Evolutionary conservation across 2,329 filamentous ascomycete species (phyloP), one percentile per base, ranked within the genome.

Genomic region (Escovopsis sp.): DNA sequence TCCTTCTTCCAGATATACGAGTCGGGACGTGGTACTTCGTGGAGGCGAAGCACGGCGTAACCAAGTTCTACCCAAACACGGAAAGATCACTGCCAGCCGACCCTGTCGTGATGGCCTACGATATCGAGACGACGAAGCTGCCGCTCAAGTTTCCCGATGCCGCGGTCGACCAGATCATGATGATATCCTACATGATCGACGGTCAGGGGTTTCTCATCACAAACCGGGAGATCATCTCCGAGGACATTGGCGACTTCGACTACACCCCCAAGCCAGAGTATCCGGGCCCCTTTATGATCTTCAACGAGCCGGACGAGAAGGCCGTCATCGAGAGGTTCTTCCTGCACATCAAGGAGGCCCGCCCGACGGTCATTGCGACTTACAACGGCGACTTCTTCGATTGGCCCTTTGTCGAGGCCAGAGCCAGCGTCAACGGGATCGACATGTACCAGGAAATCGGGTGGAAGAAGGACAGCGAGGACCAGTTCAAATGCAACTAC

Each of bases 301-400:
- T 96, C 66, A 98, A 98, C 54, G 92, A 98, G 54, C 82, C 86
- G 1, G 79, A 96, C 50, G 90, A 98, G 58, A 90, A 90, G 56
- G 72, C 69, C 1, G 54, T 93, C 2, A 66, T 98, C 16, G 88
- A 96, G 52, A 70, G 90, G 13, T 98, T 98, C 60, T 96, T 98
- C 51, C 67, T 83, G 28, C 90, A 94, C 55, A 81, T 98, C 57
- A 96, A 98, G 51, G 85, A 94, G 55, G 85, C 86, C 1, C 75
- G 81, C 40, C 90, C 90, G 1, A 96, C 87, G 0, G 88, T 98
- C 38, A 98, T 98, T 55, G 88, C 92, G 26, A 98, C 90, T n/a
- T 98, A 98, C 69, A 98, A 98, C 84, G 90, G 90, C 63, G 90
- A 98, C 64, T 98, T 98, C 56, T 98, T 98, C 76, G 90, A 98